Conservation (phyloP, 2,329 filamentous ascomycete species). For the Trichoderma endophyticum region DNA sequence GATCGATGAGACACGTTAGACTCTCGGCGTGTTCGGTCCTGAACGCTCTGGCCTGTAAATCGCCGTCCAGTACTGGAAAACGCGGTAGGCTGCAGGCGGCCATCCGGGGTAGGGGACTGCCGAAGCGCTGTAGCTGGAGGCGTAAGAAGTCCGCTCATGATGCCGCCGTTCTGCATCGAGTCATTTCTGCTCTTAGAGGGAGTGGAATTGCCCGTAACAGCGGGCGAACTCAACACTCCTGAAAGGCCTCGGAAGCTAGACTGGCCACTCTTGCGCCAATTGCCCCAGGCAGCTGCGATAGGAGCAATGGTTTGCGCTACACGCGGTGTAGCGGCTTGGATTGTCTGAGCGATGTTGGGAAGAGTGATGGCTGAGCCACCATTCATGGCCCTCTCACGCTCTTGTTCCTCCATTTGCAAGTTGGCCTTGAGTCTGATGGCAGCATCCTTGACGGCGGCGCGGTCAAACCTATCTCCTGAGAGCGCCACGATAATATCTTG, state of each 20-base stretch:
- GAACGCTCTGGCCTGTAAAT: constrained; percentile 45
- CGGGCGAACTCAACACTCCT: constrained; percentile 44
- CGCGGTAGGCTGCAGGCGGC: constrained; percentile 53
- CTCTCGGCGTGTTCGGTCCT: constrained; percentile 27
- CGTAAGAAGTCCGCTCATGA: constrained; percentile 79
- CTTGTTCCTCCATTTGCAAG: constrained; percentile 96
- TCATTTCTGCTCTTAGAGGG: constrained; percentile 60
- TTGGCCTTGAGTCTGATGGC: constrained; percentile 92
- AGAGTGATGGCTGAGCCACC: constrained; percentile 64
- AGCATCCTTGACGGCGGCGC: constrained; percentile 78
- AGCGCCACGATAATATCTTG: constrained; percentile 85
- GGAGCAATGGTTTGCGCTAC: constrained; percentile 78
- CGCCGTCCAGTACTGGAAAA: constrained; percentile 60
- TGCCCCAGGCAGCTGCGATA: constrained; percentile 89
- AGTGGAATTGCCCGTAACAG: constrained; percentile 45
- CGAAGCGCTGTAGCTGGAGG: constrained; percentile 77
- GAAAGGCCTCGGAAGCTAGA: constrained; percentile 48
- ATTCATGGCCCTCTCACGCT: constrained; percentile 80
- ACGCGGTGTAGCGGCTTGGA: constrained; percentile 75
- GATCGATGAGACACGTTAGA: constrained; percentile 36
- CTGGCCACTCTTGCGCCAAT: constrained; percentile 74
- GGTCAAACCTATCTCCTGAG: constrained; percentile 71
- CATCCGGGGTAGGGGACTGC: constrained; percentile 50
- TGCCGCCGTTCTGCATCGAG: constrained; percentile 49
- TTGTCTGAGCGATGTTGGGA: constrained; percentile 73